phyloP scores from a whole-genome alignment of 2,329 filamentous ascomycete species.

The Calonectria henricotiae region DNA sequence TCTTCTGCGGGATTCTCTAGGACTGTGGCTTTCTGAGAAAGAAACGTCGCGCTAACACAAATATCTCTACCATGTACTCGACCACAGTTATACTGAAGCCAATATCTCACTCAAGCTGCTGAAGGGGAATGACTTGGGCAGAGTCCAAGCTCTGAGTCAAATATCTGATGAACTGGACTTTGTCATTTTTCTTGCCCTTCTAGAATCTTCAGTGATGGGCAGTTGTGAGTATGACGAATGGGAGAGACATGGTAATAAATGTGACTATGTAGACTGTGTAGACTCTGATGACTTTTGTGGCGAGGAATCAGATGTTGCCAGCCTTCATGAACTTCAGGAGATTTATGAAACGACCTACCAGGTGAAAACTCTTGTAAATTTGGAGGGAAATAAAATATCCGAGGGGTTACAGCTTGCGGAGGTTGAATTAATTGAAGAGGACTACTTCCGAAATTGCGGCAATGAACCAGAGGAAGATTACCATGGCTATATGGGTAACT shows the following conservation, averaged over 20 bases:
- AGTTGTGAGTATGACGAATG: conserved; percentile 28
- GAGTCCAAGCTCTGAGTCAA: conserved; percentile 50
- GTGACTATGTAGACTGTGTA: background rate
- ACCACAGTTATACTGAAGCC: conserved; percentile 56
- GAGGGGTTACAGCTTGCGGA: conserved; percentile 41
- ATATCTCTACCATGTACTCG: conserved; percentile 54
- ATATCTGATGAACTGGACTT: conserved; percentile 51
- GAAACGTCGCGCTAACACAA: conserved; percentile 20
- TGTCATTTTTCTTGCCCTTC: conserved; percentile 55
- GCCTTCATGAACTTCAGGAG: conserved; percentile 40
- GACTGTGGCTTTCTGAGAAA: conserved; percentile 49
- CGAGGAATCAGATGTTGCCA: conserved; percentile 24
- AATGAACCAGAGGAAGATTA: conserved; percentile 45
- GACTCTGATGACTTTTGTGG: conserved; percentile 21
- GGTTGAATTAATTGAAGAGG: conserved; percentile 45
- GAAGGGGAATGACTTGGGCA: conserved; percentile 51
- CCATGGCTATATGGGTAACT: conserved; percentile 52
- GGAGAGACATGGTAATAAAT: too few relatives aligned
- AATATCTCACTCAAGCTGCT: conserved; percentile 52
- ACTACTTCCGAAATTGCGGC: conserved; percentile 38
- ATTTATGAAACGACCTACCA: conserved; percentile 31
- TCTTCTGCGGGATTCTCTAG: conserved; percentile 46
- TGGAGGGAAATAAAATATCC: conserved; percentile 48
- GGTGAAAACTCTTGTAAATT: conserved; percentile 52
- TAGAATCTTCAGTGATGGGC: conserved; percentile 54